Evolutionary conservation across 768 basidiomycete genomes (phyloP), one percentile per base, ranked within the genome.

Genomic region (Mycena sanguinolenta): DNA sequence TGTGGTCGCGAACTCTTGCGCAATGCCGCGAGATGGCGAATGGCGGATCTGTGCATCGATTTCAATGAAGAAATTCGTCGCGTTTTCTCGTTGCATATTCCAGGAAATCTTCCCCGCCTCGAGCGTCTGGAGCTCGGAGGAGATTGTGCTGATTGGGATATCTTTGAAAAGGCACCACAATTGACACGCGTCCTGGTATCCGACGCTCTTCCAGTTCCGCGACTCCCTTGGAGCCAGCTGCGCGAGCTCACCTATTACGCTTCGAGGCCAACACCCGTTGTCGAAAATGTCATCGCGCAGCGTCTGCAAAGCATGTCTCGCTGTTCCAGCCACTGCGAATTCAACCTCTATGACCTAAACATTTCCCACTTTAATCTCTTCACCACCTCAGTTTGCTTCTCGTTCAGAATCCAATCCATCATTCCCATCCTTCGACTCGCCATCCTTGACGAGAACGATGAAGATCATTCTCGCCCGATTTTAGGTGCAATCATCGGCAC

Each of bases 41-140:
- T 34, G 2, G 32, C 6, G 32, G 54, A 55, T 27, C 30, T 55
- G 32, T 36, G 28, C n/a, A 12, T 36, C 21, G n/a, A n/a, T n/a
- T n/a, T n/a, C n/a, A 13, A 14, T 12, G 17, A 21, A n/a, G 16
- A 3, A 3, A 3, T 34, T n/a, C 34, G 21, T 12, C 54, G 5
- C 28, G n/a, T n/a, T 55, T 34, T 55, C 8, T 36, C 32, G 12
- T n/a, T n/a, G n/a, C 34, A n/a, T n/a, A 4, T 57, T 34, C n/a
- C 17, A 17, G 55, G 55, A 13, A 57, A 57, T 23, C n/a, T 57
- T 36, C 55, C 55, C n/a, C 55, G 8, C 5, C 55, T 57, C 10
- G 55, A 57, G 21, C 34, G 55, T 23, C 55, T 57, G n/a, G 55
- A 8, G 10, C 55, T 57, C n/a, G 55, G 55, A 1, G 55, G 55